phyloP scores from a whole-genome alignment of 176 grass and related monocot species.

The Aegilops umbellulata region DNA sequence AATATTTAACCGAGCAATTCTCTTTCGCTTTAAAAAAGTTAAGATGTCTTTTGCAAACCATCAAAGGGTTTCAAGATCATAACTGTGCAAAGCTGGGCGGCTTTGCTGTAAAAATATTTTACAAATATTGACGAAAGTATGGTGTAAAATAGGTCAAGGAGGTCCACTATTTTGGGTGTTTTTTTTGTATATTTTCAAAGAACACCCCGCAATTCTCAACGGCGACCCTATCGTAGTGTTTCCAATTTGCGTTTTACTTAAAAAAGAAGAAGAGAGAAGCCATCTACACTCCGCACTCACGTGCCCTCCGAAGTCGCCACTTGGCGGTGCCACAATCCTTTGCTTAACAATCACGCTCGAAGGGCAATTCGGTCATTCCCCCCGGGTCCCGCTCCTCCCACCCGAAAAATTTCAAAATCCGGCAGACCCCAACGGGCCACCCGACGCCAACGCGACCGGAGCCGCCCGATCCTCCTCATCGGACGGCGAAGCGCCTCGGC shows the following conservation, averaged over 20 bases:
- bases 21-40: too few relatives aligned
- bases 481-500: neutral
- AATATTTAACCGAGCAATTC: too few relatives aligned
- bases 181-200: too few relatives aligned
- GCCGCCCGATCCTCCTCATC: slow-evolving; percentile 2
- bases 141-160: too few relatives aligned
- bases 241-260: neutral
- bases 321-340: neutral
- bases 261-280: too few relatives aligned
- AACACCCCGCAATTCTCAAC: too few relatives aligned
- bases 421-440: slow-evolving; percentile 12
- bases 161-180: too few relatives aligned
- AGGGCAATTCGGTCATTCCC: neutral
- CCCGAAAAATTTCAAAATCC: slow-evolving; percentile 36
- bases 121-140: too few relatives aligned
- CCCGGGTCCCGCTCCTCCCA: neutral
- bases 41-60: too few relatives aligned
- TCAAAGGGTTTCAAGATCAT: too few relatives aligned
- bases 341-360: neutral
- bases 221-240: neutral
- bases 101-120: too few relatives aligned
- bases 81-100: too few relatives aligned
- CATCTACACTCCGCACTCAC: neutral
- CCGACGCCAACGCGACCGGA: neutral
- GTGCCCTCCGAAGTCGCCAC: neutral